Conservation (phyloP, 2,329 filamentous ascomycete species). For the Alternaria sp. region DNA sequence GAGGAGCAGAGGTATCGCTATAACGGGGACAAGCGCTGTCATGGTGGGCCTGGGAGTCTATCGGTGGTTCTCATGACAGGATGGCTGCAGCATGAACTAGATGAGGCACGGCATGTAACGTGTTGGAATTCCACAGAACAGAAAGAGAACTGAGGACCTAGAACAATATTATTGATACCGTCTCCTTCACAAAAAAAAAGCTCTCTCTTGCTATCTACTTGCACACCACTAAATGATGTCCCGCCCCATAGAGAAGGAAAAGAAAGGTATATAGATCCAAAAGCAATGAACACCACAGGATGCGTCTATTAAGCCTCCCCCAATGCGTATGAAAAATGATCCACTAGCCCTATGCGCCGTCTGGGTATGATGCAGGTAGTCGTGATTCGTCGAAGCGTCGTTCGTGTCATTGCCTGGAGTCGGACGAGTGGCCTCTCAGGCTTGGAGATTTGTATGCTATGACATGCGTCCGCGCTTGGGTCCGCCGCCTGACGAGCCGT, state of each 20-base stretch:
- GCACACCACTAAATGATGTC: slow-evolving; percentile 22
- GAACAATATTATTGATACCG: slow-evolving; percentile 2
- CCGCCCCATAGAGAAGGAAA: slow-evolving; percentile 18
- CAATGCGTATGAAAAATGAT: slow-evolving; percentile 30
- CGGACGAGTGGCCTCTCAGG: background rate
- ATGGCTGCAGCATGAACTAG: background rate
- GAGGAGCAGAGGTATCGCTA: slow-evolving; percentile 49
- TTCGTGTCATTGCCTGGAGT: slow-evolving; percentile 13
- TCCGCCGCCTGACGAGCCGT: slow-evolving; percentile 52
- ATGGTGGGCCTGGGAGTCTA: slow-evolving; percentile 57
- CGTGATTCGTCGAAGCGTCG: slow-evolving; percentile 21
- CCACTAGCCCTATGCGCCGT: slow-evolving; percentile 28
- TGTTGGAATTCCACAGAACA: background rate
- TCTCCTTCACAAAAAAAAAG: background rate
- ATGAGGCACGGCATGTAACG: background rate
- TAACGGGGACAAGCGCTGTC: slow-evolving; percentile 51
- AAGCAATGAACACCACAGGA: slow-evolving; percentile 35
- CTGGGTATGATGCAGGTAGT: slow-evolving; percentile 30
- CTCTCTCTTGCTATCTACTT: background rate
- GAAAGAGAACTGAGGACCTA: background rate
- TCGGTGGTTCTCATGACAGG: slow-evolving; percentile 47
- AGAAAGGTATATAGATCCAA: slow-evolving; percentile 19
- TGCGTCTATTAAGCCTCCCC: slow-evolving; percentile 33
- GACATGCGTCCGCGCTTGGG: slow-evolving; percentile 51
- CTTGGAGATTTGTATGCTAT: slow-evolving; percentile 18